phyloP scores from a whole-genome alignment of 768 basidiomycete species.

The Tulasnella sp. region DNA sequence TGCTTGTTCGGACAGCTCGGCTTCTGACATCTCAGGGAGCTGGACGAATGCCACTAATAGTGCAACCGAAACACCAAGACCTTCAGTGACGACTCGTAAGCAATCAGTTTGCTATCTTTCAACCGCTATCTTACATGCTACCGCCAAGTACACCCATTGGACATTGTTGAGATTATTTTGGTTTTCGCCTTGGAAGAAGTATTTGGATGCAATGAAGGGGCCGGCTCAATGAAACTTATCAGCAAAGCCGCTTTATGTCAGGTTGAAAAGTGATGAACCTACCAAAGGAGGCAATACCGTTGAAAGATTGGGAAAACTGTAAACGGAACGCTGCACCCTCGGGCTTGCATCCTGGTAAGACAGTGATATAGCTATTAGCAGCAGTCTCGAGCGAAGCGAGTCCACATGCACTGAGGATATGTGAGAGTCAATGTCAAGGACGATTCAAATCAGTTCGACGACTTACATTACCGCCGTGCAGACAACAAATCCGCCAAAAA shows the following conservation, averaged over 20 bases:
- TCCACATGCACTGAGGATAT: conserved; percentile 31
- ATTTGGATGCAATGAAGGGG: conserved; percentile 42
- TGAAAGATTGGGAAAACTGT: conserved; percentile 70
- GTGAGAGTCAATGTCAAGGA: background rate
- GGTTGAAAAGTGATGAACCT: background rate
- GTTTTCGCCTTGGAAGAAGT: conserved; percentile 27
- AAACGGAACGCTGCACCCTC: conserved; percentile 61
- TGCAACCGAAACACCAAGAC: conserved; percentile 19
- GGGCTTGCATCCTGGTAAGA: conserved; percentile 38
- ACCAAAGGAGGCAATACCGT: conserved; percentile 59
- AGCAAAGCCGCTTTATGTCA: background rate
- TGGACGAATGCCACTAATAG: conserved; percentile 40
- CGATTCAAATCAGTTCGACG: conserved; percentile 14
- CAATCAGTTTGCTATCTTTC: too few relatives aligned
- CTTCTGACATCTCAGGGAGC: conserved; percentile 59
- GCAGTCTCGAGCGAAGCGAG: conserved; percentile 55
- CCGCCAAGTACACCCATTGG: conserved; percentile 27
- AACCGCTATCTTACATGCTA: conserved; percentile 24
- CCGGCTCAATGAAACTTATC: too few relatives aligned
- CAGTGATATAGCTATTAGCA: conserved; percentile 69
- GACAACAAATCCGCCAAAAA: conserved; percentile 61
- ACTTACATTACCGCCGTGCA: conserved; percentile 51
- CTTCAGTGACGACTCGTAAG: too few relatives aligned
- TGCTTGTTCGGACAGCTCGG: conserved; percentile 32
- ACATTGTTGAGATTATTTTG: conserved; percentile 24